Conservation (phyloP, 2,329 filamentous ascomycete species). For the Teratosphaeria epicoccoides region DNA sequence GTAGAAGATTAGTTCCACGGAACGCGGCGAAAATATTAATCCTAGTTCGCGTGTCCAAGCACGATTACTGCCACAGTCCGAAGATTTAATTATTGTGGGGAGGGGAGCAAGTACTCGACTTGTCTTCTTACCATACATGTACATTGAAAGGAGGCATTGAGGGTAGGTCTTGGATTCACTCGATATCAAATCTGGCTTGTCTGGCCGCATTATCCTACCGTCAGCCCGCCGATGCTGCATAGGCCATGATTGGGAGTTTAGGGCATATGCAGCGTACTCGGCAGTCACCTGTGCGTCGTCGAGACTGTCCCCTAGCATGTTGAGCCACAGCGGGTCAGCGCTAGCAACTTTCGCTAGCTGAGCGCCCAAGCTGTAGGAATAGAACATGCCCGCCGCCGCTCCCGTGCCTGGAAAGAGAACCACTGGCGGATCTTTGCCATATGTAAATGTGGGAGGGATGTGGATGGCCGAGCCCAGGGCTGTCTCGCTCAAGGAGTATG, state of each 20-base stretch:
- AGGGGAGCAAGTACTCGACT: too few relatives aligned
- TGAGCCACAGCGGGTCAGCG: background rate
- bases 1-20: too few relatives aligned
- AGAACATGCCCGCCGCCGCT: background rate
- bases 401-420: background rate
- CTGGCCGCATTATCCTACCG: too few relatives aligned
- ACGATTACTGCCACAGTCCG: too few relatives aligned
- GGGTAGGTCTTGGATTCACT: too few relatives aligned
- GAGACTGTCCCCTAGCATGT: conserved; percentile 4
- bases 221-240: too few relatives aligned
- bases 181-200: too few relatives aligned
- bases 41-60: too few relatives aligned
- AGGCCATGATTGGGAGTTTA: conserved; percentile 12
- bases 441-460: conserved; percentile 40
- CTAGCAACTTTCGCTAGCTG: background rate
- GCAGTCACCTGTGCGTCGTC: conserved; percentile 23
- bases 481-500: background rate
- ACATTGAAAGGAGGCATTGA: too few relatives aligned
- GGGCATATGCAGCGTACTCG: conserved; percentile 22
- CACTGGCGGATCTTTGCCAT: conserved; percentile 7
- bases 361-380: background rate
- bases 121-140: too few relatives aligned
- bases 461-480: conserved; percentile 31
- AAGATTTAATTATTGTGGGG: too few relatives aligned
- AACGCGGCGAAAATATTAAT: too few relatives aligned